Evolutionary conservation across 2,329 filamentous ascomycete genomes (phyloP), one percentile per base, ranked within the genome.

Genomic region (Epichloe typhina): DNA sequence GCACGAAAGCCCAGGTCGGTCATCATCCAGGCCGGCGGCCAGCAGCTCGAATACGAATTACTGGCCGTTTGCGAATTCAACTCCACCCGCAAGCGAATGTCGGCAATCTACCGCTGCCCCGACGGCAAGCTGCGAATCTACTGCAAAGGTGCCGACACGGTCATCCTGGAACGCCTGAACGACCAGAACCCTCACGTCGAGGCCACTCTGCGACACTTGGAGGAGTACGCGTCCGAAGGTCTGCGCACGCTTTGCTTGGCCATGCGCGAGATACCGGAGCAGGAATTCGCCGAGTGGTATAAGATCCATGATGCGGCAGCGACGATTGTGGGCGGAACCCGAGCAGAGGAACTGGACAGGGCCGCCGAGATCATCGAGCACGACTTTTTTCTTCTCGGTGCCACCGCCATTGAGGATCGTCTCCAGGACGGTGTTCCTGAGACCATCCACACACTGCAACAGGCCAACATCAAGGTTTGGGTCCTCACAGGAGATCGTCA

Each of bases 1-100:
- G 90, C 93, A 48, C 82, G 94, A 60, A 95, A 93, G 69, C 94
- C 93, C 33, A 82, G 83, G 52, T 80, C 88, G 5, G 93, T 98
- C 33, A 85, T 90, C 40, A 90, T 97, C 58, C 78, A 85, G 51
- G 83, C 85, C 1, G 77, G 79, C 39, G 89, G 86, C 1, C 71
- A 79, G 58, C 77, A 88, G 57, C 74, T 79, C 42, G 86, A 96
- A 64, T 98, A 93, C 64, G 88, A 96, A 65, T 75, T 98, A 39
- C 72, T 98, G 52, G 91, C 91, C 2, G 90, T 98, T n/a, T 96
- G 91, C 66, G 93, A 98, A 67, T 98, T 98, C 75, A 98, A 98
- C 70, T 97, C 93, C 1, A 71, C 67, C 19, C 79, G 93, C 60
- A 98, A 98, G 72, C 79, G 93, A 57, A 98, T 98, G 93, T 97